Conservation (phyloP, 2,329 filamentous ascomycete species). For the Chalaropsis thielavioides region DNA sequence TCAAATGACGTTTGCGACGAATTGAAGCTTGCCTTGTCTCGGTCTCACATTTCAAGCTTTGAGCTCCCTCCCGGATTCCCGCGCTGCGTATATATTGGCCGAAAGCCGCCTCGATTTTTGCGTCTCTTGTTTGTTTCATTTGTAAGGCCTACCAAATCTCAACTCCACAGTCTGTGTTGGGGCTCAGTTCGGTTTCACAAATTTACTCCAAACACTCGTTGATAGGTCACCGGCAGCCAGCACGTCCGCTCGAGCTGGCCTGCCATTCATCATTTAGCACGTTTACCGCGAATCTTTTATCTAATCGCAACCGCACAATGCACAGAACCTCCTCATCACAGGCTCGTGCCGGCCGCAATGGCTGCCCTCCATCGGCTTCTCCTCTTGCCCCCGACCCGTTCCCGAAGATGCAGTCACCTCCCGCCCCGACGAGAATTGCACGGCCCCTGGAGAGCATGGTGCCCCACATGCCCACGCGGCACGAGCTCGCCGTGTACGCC, state of each 20-base stretch:
- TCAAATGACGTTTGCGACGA: background rate
- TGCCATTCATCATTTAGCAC: background rate
- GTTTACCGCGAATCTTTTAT: background rate
- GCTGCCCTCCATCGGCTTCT: background rate
- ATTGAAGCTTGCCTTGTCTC: background rate
- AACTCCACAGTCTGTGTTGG: background rate
- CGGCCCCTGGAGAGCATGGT: conserved; percentile 16
- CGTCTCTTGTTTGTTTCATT: background rate
- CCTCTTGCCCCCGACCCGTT: background rate
- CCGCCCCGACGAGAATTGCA: background rate
- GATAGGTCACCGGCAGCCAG: background rate
- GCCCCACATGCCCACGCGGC: conserved; percentile 54
- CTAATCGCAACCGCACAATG: background rate
- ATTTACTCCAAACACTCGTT: background rate
- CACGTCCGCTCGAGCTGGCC: background rate
- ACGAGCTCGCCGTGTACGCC: conserved; percentile 49
- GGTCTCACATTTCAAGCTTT: background rate
- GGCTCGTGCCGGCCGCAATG: background rate
- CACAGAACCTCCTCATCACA: background rate
- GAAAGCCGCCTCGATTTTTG: background rate
- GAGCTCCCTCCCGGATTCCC: background rate
- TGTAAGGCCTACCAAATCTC: background rate
- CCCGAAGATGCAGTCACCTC: too few relatives aligned
- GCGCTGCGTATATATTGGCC: background rate
- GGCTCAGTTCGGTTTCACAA: background rate